These are phyloP conservation scores for Fusarium multiceps DNA, from an alignment of 2,329 filamentous ascomycete species.

Conservation along the genomic window DNA sequence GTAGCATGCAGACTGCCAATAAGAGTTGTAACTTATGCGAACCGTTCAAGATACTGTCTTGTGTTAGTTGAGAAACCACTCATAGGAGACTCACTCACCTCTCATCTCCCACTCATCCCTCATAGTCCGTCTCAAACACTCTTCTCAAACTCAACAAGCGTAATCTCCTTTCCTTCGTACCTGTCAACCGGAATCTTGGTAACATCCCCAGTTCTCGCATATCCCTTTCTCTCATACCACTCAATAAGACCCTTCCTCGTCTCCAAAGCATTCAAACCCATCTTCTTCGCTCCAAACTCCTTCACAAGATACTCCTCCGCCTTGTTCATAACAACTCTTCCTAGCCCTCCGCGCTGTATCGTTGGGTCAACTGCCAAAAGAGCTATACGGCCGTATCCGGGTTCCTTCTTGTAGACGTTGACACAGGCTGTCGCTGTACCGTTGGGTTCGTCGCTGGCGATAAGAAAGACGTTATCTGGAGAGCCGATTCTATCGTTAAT, in stretches of 20 bases:
- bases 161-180: conserved; percentile 43
- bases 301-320: conserved; percentile 47
- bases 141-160: conserved; percentile 53
- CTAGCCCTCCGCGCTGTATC: conserved; percentile 50
- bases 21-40: background rate
- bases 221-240: conserved; percentile 53
- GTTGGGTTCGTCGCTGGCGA: conserved; percentile 37
- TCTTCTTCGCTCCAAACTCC: conserved; percentile 44
- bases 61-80: background rate
- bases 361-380: conserved; percentile 51
- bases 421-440: conserved; percentile 45
- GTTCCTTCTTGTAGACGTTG: conserved; percentile 43
- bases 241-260: conserved; percentile 49
- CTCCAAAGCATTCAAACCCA: conserved; percentile 51
- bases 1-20: background rate
- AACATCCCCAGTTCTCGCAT: conserved; percentile 49
- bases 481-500: conserved; percentile 62
- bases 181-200: conserved; percentile 48
- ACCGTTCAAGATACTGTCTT: background rate
- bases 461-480: conserved; percentile 46
- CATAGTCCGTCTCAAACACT: conserved; percentile 2
- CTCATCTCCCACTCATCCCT: too few relatives aligned
- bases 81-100: background rate
- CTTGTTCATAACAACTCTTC: conserved; percentile 48
- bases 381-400: conserved; percentile 46